Evolutionary conservation across 2,329 filamentous ascomycete genomes (phyloP), one percentile per base, ranked within the genome.

Genomic region (Pseudopithomyces chartarum): DNA sequence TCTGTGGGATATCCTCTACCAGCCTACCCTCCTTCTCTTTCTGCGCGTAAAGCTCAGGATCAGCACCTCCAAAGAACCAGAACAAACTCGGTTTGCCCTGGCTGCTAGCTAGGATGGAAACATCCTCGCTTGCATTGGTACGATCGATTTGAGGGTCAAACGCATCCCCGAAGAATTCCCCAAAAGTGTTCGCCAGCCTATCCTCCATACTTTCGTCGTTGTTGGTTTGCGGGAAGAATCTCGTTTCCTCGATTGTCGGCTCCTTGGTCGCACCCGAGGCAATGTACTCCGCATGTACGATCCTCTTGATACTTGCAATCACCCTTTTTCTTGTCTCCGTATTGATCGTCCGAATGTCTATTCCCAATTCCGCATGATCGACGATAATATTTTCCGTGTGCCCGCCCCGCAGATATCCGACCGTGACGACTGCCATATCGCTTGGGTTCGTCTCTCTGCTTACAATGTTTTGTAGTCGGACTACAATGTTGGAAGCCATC

Each of bases 381-480:
- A 83, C 77, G 52, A 88, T 87, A 54, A 88, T 80, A 62, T 87
- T 88, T 67, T 86, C 85, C 1, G 83, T 80, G 58, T 84, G 80
- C 1, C 85, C 85, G 0, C 83, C 84, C 57, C 85, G 80, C n/a
- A 87, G 70, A 51, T 79, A 80, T 8, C 83, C 84, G 6, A 87
- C 83, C 0, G 85, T 87, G 7, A 88, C 77, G 7, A 87, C 85
- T 12, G 80, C 83, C 12, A 80, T 74, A 54, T 87, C 84, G 32
- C 76, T 57, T 40, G 84, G 80, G 53, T 84, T 77, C 3, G 84
- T 73, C 69, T 86, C 84, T 10, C 85, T 75, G 20, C 79, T 78
- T 23, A 85, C 83, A 36, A 88, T 82, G n/a, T 79, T 80, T 69
- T 88, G 85, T n/a, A 88, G 74, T 17, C 84, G 74, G 15, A 85